These are phyloP conservation scores for Lachnellula occidentalis DNA, from an alignment of 2,329 filamentous ascomycete species.

Conservation along the genomic window DNA sequence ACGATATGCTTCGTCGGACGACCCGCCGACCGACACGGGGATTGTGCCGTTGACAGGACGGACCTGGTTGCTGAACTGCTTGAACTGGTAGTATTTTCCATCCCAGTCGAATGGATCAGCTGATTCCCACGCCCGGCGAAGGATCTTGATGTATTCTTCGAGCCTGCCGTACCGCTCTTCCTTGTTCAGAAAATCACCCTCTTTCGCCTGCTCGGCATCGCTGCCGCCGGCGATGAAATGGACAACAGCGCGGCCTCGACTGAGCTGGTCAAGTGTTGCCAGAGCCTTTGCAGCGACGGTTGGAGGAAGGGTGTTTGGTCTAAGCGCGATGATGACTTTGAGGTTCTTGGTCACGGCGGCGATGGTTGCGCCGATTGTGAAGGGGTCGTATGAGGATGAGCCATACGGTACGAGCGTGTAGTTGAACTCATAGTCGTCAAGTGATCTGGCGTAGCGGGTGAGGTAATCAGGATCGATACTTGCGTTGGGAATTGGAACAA, in stretches of 20 bases:
- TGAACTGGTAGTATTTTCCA: slow-evolving; percentile 54
- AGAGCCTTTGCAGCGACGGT: slow-evolving; percentile 58
- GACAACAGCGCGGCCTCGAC: slow-evolving; percentile 51
- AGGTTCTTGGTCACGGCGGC: slow-evolving; percentile 51
- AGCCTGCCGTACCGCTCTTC: slow-evolving; percentile 51
- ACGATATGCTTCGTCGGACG: slow-evolving; percentile 53
- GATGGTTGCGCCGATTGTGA: slow-evolving; percentile 54
- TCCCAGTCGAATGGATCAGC: slow-evolving; percentile 56
- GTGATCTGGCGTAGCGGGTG: slow-evolving; percentile 47
- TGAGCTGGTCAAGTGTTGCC: slow-evolving; percentile 55
- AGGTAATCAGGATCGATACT: slow-evolving; percentile 49
- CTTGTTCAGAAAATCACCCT: slow-evolving; percentile 55
- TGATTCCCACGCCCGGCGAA: slow-evolving; percentile 53
- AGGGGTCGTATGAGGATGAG: slow-evolving; percentile 50
- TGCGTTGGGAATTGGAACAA: slow-evolving; percentile 47
- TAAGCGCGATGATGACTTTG: slow-evolving; percentile 56
- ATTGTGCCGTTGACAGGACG: slow-evolving; percentile 49
- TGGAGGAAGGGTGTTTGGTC: slow-evolving; percentile 56
- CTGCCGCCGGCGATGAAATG: slow-evolving; percentile 60
- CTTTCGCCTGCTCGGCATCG: slow-evolving; percentile 53
- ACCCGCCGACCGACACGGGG: slow-evolving; percentile 54
- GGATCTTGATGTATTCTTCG: slow-evolving; percentile 58
- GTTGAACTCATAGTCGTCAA: slow-evolving; percentile 57
- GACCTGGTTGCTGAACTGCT: slow-evolving; percentile 49
- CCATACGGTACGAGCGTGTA: slow-evolving; percentile 57